Conservation (phyloP, 148 eudicot genomes). For the Rhododendron ovatum region DNA sequence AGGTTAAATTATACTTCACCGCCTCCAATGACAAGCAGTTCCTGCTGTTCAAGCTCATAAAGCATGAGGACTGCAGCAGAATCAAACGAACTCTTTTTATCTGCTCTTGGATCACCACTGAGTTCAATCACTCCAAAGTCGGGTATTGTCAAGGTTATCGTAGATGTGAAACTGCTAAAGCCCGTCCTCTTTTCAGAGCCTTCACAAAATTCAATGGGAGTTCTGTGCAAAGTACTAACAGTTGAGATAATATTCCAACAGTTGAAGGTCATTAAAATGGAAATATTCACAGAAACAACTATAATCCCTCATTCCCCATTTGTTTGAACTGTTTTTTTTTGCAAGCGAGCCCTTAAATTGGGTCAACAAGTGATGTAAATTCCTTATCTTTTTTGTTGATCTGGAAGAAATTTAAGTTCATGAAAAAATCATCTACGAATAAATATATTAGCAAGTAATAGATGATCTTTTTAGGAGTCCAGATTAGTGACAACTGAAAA, state of each 20-base stretch:
- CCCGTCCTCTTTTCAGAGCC: conserved; percentile 46
- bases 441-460: neutral
- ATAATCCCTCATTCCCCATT: neutral
- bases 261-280: neutral
- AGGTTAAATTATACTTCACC: neutral
- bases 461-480: neutral
- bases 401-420: neutral
- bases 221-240: conserved; percentile 21
- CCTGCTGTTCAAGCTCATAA: conserved; percentile 44
- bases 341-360: neutral
- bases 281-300: neutral
- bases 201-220: conserved; percentile 49
- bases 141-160: conserved; percentile 68
- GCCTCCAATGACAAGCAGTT: conserved; percentile 40
- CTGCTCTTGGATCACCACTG: conserved; percentile 58
- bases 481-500: neutral
- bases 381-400: neutral
- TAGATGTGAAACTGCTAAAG: conserved; percentile 48
- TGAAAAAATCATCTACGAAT: neutral
- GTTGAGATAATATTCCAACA: neutral
- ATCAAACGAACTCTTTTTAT: conserved; percentile 76
- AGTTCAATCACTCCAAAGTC: conserved; percentile 46
- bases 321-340: neutral
- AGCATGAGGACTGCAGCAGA: conserved; percentile 78
- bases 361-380: neutral